Evolutionary conservation across 768 basidiomycete species (phyloP).

Genomic region (Megacollybia marginata): DNA sequence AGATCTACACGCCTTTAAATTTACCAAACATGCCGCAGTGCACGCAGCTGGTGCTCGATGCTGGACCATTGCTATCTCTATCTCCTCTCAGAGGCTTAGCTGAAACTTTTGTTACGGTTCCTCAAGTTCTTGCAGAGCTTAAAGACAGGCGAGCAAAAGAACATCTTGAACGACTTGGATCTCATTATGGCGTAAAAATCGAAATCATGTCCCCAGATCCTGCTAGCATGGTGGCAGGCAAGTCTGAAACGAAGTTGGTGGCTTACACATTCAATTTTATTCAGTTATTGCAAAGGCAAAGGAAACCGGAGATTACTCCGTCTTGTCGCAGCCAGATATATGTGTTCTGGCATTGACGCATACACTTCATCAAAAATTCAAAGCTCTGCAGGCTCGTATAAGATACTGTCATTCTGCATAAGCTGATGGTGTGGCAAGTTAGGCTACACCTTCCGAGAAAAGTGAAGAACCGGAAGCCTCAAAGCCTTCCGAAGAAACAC

Average conservation of each 20-base stretch:
- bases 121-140: slow-evolving; percentile 84
- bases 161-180: slow-evolving; percentile 73
- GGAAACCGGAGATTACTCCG: slow-evolving; percentile 93
- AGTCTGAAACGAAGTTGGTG: slow-evolving; percentile 9
- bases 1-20: too few relatives aligned
- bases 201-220: slow-evolving; percentile 65
- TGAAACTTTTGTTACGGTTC: slow-evolving; percentile 78
- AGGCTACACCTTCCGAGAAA: background rate
- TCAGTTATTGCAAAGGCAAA: slow-evolving; percentile 87
- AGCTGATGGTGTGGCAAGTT: too few relatives aligned
- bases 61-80: slow-evolving; percentile 85
- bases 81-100: slow-evolving; percentile 88
- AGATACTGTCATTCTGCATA: too few relatives aligned
- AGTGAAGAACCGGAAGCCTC: slow-evolving; percentile 1
- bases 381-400: background rate
- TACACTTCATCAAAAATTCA: slow-evolving; percentile 50
- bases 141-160: slow-evolving; percentile 84
- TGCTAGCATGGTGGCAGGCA: slow-evolving; percentile 58
- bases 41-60: slow-evolving; percentile 84
- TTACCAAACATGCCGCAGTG: slow-evolving; percentile 37
- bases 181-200: slow-evolving; percentile 71
- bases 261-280: slow-evolving; percentile 1
- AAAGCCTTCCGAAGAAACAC: slow-evolving; percentile 5
- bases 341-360: slow-evolving; percentile 86
- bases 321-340: slow-evolving; percentile 86